Percentiles rank a stretch among this genome's conserved stretches.
Conservation (phyloP, 257 asterid genomes). For the Nicotiana otophora region DNA sequence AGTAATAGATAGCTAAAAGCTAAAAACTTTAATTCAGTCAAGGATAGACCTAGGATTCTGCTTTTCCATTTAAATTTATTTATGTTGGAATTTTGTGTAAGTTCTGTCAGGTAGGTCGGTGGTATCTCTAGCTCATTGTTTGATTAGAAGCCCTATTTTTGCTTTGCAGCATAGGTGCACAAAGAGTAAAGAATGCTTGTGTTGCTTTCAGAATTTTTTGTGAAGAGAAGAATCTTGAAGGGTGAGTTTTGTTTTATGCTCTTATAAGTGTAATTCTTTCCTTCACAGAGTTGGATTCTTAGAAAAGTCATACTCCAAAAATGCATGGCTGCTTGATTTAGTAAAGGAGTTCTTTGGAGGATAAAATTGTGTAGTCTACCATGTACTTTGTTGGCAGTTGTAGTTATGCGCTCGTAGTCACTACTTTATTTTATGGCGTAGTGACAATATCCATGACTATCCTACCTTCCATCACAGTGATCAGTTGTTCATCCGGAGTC, state of each 20-base stretch:
- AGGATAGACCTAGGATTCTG: not conserved
- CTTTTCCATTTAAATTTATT: not conserved
- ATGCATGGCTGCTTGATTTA: not conserved
- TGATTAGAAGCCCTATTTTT: not conserved
- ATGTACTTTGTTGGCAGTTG: not conserved
- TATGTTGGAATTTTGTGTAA: not conserved
- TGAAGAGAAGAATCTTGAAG: conserved; percentile 19
- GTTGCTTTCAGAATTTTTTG: conserved; percentile 17
- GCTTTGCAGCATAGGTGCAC: conserved; percentile 29
- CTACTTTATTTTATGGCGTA: not conserved
- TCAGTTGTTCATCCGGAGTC: not conserved
- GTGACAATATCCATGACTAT: not conserved
- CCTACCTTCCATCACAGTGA: not conserved
- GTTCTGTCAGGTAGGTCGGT: not conserved
- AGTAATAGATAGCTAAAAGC: not conserved
- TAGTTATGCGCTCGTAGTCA: not conserved
- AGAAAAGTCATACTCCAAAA: not conserved
- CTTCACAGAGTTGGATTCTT: not conserved
- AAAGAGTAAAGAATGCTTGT: conserved; percentile 30
- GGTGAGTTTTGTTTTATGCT: conserved; percentile 21
- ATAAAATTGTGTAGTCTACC: not conserved
- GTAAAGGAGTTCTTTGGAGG: not conserved
- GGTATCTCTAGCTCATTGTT: not conserved
- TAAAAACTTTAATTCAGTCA: not conserved
- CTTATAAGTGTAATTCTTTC: not conserved